Evolutionary conservation across 2,329 filamentous ascomycete genomes (phyloP), one percentile per base, ranked within the genome.

Genomic region (Beauveria sp.): DNA sequence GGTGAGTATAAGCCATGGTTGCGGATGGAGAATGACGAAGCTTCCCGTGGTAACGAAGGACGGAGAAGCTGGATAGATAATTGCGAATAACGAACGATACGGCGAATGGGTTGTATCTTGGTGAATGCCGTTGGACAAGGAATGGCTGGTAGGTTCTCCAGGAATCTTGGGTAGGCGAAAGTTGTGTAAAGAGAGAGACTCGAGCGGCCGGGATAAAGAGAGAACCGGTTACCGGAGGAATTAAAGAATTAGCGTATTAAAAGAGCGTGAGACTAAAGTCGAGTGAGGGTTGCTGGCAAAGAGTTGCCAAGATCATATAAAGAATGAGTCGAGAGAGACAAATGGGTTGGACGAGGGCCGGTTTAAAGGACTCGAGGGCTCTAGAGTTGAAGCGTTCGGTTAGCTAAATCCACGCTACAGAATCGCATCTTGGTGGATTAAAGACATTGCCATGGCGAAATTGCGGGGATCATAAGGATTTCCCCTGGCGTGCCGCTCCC

Each of bases 261-360:
- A 84, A 68, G 81, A 84, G 77, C 73, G 81, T 83, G 75, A 77
- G 75, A 73, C 68, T 70, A 74, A 72, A 67, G 65, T 54, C 78
- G 85, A 85, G 74, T 81, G 85, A 78, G 81, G 82, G 81, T 79
- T 71, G 74, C 79, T 80, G 79, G 77, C 77, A 76, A 75, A 74
- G 72, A 67, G 72, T 73, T 73, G 76, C 76, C 75, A 73, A 73
- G 71, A 75, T 74, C 75, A 78, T 77, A 76, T 65, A 72, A 65
- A 54, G 50, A 46, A 34, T 20, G 38, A 28, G 52, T 55, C 68
- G 70, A 67, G 63, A 64, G 68, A 73, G 65, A 67, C 65, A 73
- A 73, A 73, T 70, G 74, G 77, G 74, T 73, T 73, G 77, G 75
- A 75, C 73, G 75, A 71, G 73, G 74, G 74, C 72, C 71, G 70